Percentiles rank a stretch among this genome's conserved stretches.
Conservation (phyloP, 768 basidiomycete genomes). For the Polyporus arcularius region DNA sequence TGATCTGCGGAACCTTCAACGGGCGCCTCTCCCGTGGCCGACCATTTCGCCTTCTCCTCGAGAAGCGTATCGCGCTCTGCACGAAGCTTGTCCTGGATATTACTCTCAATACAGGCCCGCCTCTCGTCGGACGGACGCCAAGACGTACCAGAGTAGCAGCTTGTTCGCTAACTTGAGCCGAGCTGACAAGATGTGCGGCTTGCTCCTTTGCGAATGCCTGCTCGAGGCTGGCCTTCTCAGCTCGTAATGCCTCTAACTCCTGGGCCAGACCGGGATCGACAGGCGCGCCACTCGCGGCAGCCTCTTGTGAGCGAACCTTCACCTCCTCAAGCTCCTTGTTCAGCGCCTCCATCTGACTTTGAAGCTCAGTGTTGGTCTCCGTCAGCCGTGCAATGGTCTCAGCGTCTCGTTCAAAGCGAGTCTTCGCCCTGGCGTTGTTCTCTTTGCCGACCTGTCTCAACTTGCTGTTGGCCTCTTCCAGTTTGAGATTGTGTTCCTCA, state of each 20-base stretch:
- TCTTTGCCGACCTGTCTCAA: conserved; percentile 21
- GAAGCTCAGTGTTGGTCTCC: conserved; percentile 20
- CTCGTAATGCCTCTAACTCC: conserved; percentile 38
- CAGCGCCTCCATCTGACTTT: conserved; percentile 24
- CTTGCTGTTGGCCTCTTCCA: conserved; percentile 16
- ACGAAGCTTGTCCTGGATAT: conserved; percentile 47
- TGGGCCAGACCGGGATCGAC: conserved; percentile 29
- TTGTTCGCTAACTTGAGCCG: conserved; percentile 22
- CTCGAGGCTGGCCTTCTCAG: conserved; percentile 42
- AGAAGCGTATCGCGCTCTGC: conserved; percentile 65
- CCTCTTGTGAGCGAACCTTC: conserved; percentile 36
- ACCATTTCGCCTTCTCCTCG: conserved; percentile 54
- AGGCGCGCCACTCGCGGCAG: conserved; percentile 16
- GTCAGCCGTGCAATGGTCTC: conserved; percentile 21
- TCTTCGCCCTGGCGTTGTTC: conserved; percentile 29
- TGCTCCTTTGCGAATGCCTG: conserved; percentile 41
- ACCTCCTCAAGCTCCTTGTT: conserved; percentile 30
- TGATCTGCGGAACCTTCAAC: conserved; percentile 30
- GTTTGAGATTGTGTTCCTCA: conserved; percentile 8
- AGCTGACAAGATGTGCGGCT: conserved; percentile 21
- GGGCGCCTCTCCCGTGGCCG: conserved; percentile 25
- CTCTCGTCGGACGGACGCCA: background rate
- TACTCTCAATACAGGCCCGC: background rate
- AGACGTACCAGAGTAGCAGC: conserved; percentile 36
- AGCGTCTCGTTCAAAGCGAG: conserved; percentile 18